Evolutionary conservation across 768 basidiomycete species (phyloP).

Genomic region (Boletus fagicola): DNA sequence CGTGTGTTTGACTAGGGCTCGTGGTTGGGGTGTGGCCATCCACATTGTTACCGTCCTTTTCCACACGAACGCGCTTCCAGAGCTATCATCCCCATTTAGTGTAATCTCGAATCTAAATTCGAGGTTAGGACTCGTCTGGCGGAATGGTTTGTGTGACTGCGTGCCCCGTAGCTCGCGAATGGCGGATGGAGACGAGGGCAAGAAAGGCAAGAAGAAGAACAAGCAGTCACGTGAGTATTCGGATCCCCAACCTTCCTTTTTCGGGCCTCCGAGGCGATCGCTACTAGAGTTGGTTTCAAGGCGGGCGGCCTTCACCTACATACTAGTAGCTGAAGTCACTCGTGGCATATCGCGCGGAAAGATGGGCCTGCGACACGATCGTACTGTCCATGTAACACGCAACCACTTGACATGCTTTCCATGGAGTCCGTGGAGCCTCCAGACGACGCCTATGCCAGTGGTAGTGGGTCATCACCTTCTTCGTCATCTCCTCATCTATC

Average conservation of each 20-base stretch:
- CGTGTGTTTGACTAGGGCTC: background rate
- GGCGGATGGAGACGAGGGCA: too few species aligned
- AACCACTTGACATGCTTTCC: background rate
- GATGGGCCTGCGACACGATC: background rate
- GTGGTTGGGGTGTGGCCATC: background rate
- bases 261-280: too few species aligned
- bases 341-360: background rate
- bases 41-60: background rate
- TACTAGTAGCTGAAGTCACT: too few species aligned
- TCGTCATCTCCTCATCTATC: background rate
- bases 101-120: background rate
- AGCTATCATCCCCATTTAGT: background rate
- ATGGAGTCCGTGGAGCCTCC: background rate
- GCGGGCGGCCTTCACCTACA: too few species aligned
- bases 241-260: background rate
- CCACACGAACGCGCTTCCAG: background rate
- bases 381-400: background rate
- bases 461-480: background rate
- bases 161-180: background rate
- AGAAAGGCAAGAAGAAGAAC: too few species aligned
- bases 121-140: background rate
- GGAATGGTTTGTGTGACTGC: background rate
- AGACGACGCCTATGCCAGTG: background rate
- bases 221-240: background rate
- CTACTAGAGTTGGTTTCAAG: background rate